A percentile compares a stretch with the other conserved stretches of the same genome.
Evolutionary conservation across 2,329 filamentous ascomycete genomes (phyloP).

Genomic region (Biscogniauxia mediterranea): DNA sequence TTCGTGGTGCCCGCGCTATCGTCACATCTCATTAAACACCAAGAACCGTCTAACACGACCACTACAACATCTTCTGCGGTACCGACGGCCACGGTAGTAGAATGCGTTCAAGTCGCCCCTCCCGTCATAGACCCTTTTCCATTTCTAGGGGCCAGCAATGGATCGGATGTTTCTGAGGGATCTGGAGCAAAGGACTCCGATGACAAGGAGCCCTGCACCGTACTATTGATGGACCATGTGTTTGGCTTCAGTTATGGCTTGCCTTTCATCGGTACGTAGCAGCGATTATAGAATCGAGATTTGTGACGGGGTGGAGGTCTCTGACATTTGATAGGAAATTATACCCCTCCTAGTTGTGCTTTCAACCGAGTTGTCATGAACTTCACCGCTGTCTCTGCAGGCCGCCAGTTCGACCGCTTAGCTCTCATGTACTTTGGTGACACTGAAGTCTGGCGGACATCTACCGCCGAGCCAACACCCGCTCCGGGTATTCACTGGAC

Average conservation of each 20-base stretch:
- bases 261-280: slow-evolving; percentile 23
- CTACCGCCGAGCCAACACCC: slow-evolving; percentile 72
- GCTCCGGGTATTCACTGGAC: slow-evolving; percentile 67
- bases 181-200: not conserved
- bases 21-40: slow-evolving; percentile 7
- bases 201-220: slow-evolving; percentile 6
- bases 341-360: slow-evolving; percentile 56
- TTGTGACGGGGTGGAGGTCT: slow-evolving; percentile 2
- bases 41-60: not conserved
- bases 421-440: slow-evolving; percentile 63
- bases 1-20: slow-evolving; percentile 6
- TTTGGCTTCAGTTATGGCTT: slow-evolving; percentile 24
- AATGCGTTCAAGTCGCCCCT: slow-evolving; percentile 24
- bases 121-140: slow-evolving; percentile 12
- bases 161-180: not conserved
- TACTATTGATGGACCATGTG: slow-evolving; percentile 22
- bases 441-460: slow-evolving; percentile 78
- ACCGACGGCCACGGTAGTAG: slow-evolving; percentile 7
- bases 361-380: slow-evolving; percentile 66
- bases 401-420: slow-evolving; percentile 63
- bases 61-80: not conserved
- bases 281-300: slow-evolving; percentile 1
- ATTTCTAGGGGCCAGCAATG: slow-evolving; percentile 1
- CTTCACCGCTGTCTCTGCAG: slow-evolving; percentile 61
- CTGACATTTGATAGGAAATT: slow-evolving; percentile 42